Base-by-base conservation (phyloP, 139 green algal species). In the Chlamydomonas eustigma region DNA sequence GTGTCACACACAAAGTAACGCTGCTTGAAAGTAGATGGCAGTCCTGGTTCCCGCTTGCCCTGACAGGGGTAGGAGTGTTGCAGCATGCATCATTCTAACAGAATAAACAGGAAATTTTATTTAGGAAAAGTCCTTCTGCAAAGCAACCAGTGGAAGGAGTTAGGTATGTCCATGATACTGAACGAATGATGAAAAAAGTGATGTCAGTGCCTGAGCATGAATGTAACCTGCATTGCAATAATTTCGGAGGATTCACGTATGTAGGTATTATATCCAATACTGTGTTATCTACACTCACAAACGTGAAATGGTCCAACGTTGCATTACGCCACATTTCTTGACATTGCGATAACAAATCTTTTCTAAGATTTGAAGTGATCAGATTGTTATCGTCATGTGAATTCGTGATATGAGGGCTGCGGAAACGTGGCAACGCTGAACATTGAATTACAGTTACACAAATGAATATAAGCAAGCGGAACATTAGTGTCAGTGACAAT, bases 1-100 rank as follows among this genome's bases (percentile, higher is more conserved):
- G 88, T 76, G 50, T 86, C 77, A 52, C 93, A 97, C 0, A 95
- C 75, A 71, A 91, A 97, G 52, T 92, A 93, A 6, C 93, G 85
- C 80, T 96, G 91, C 35, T 77, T 63, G 79, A 91, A 97, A 0
- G 84, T 91, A 2, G 33, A 37, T 4, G 65, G 65, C 52, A 73
- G 24, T 18, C 34, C n/a, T 8, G n/a, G n/a, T 5, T 73, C 65
- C 4, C 25, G 65, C 65, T 73, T 73, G 65, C 65, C 34, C 65
- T 73, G n/a, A n/a, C n/a, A n/a, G n/a, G n/a, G n/a, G n/a, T n/a
- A n/a, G n/a, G n/a, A n/a, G n/a, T n/a, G n/a, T n/a, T n/a, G n/a
- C n/a, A n/a, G n/a, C n/a, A n/a, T n/a, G n/a, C n/a, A n/a, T n/a
- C n/a, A n/a, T n/a, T n/a, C n/a, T n/a, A n/a, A 39, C n/a, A 50